Evolutionary conservation across 2,329 filamentous ascomycete species (phyloP), one percentile per base, ranked within the genome.

Genomic region (Hymenoscyphus infarciens): DNA sequence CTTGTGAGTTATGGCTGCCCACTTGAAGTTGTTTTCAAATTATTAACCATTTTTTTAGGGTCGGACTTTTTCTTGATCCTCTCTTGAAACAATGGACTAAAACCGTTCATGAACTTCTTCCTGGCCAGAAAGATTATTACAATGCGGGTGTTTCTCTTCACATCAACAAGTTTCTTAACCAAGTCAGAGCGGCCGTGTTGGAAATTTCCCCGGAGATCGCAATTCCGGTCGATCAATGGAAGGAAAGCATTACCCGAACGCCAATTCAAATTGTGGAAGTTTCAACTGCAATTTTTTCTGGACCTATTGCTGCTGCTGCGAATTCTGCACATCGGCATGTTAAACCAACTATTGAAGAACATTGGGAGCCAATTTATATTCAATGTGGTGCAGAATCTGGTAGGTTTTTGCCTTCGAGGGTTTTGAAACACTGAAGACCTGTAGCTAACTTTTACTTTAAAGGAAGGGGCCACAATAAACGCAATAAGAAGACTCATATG

Each of bases 1-100:
- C 1, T 22, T 70, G 68, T 69, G 61, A 65, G 67, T 66, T 13
- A 10, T 3, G 1, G 3, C 33, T 13, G 10, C 33, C 13, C 13
- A 11, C 25, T 27, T 13, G 3, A 11, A 35, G 10, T 35, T 35
- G 8, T 35, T 35, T 35, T 35, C 3, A 1, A 35, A 35, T 35
- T 35, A 35, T 35, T 35, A 35, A 35, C 33, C 33, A 35, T 35
- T 35, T 35, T 2, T 35, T 35, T 35, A 35, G 10, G 33, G 33
- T 35, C 10, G 7, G 33, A 35, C 33, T 35, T 16, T 27, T 55
- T 25, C 5, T 16, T 55, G 13, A 55, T 27, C 53, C 29, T 11
- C 49, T 57, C 33, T 67, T 38, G 39, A 57, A 27, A 10, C 60
- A 10, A 45, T 60, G 11, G 62, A 64, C 13, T 42, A 27, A 4